A percentile compares a stretch with the other conserved stretches of the same genome.
Evolutionary conservation across 192 early-diverging fungal species (phyloP).

Genomic region (Ambispora gerdemannii): DNA sequence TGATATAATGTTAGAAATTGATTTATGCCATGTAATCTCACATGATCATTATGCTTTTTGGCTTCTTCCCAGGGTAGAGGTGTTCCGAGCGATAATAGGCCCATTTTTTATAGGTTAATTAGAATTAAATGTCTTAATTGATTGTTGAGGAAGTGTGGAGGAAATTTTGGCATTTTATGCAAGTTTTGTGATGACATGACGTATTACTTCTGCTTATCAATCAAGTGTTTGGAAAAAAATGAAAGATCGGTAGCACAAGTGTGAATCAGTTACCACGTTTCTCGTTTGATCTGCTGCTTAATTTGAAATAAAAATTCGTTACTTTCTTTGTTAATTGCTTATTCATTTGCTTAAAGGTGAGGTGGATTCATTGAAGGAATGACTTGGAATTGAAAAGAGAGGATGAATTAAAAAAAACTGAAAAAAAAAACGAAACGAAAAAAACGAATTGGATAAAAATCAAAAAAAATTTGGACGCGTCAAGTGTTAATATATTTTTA

Average conservation of each 20-base stretch:
- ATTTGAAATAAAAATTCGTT: neutral
- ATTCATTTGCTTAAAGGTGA: too few relatives aligned
- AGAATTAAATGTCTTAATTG: neutral
- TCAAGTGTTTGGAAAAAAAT: neutral
- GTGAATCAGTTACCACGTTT: neutral
- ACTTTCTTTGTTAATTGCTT: neutral
- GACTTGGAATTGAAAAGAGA: neutral
- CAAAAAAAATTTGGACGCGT: neutral
- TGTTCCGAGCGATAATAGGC: conserved; percentile 91
- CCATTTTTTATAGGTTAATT: conserved; percentile 58
- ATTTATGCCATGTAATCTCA: conserved; percentile 86
- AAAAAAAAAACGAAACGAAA: neutral
- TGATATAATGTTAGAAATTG: conserved; percentile 91
- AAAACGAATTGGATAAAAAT: neutral
- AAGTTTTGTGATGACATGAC: neutral
- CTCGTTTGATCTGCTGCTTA: neutral
- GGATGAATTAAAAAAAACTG: neutral
- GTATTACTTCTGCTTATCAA: neutral
- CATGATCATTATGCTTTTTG: conserved; percentile 77
- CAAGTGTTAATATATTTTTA: neutral
- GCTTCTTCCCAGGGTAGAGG: conserved; percentile 94
- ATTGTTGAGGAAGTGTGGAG: neutral
- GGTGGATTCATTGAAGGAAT: too few relatives aligned
- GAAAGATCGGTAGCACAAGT: neutral
- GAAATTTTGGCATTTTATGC: neutral